phyloP scores from a whole-genome alignment of 208 protist species.

The Leptomonas pyrrhocoris region DNA sequence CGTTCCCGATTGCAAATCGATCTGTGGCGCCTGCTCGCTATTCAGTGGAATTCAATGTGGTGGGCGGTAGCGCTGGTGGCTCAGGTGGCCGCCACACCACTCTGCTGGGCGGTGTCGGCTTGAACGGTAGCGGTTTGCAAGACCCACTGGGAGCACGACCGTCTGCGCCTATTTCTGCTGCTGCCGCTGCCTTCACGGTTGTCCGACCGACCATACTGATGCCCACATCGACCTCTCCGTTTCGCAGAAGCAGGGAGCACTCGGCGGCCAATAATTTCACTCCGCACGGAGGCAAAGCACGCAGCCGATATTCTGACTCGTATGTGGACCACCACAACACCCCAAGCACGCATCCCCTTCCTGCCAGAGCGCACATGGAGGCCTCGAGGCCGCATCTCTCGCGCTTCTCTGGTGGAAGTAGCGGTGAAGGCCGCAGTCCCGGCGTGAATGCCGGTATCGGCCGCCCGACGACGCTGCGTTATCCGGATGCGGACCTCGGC shows the following conservation, averaged over 20 bases:
- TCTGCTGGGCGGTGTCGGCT: neutral
- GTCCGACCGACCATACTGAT: constrained; percentile 6
- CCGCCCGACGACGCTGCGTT: constrained; percentile 25
- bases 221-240: neutral
- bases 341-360: no score
- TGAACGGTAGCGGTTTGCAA: neutral
- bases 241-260: neutral
- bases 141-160: neutral
- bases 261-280: neutral
- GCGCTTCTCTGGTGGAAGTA: constrained; percentile 16
- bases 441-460: constrained; percentile 15
- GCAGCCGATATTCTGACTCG: neutral
- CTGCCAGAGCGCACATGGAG: neutral
- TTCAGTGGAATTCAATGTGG: constrained; percentile 10
- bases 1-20: constrained; percentile 24
- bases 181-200: neutral
- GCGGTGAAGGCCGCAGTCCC: constrained; percentile 20
- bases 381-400: constrained; percentile 16
- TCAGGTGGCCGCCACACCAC: constrained; percentile 14
- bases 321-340: neutral
- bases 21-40: constrained; percentile 41
- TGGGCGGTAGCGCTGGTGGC: neutral
- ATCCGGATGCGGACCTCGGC: constrained; percentile 6
- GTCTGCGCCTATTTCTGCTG: neutral
- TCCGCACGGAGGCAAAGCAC: neutral